Evolutionary conservation across 352 stramenopile species (phyloP), one percentile per base, ranked within the genome.

Genomic region (Peronospora farinosa): DNA sequence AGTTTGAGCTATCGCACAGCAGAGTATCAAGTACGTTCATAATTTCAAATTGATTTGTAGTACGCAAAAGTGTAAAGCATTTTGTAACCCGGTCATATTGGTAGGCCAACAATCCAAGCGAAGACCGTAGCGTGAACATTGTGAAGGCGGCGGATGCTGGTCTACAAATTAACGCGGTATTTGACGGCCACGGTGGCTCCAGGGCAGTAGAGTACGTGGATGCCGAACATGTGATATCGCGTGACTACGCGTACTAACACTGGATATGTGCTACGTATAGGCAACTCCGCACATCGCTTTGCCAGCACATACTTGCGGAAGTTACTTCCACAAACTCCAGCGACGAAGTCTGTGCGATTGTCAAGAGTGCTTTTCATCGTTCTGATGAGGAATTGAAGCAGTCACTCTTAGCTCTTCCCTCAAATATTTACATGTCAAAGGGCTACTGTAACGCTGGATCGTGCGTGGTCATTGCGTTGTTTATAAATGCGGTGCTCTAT

Each of bases 371-470:
- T 1, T 90, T 87, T 32, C 10, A 57, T n/a, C 43, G 55, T 4
- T 86, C 73, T 25, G 79, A 91, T 25, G 56, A 74, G 3, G 57
- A 71, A 27, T 57, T 91, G 6, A 88, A 84, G 60, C 47, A 69
- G 12, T 77, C 72, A 11, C 55, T 91, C 0, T 31, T 79, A 31
- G 55, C 64, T 3, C 57, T 87, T 9, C 54, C 73, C 6, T 28
- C 50, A 0, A 69, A 65, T 11, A 54, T 72, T 0, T 62, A 62
- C 16, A 69, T 84, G 52, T 79, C 74, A 0, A 85, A 85, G 37
- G 79, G 74, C 4, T 87, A 75, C 27, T 86, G 74, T 57, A 90
- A 90, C 40, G 74, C 76, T 2, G 79, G 79, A 0, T 76, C 76
- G 2, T 90, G 77, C 25, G 74, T 69, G 0, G 74, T 86, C 2